Conservation (phyloP, 441 rosid genomes). For the Raphanus hybrid region DNA sequence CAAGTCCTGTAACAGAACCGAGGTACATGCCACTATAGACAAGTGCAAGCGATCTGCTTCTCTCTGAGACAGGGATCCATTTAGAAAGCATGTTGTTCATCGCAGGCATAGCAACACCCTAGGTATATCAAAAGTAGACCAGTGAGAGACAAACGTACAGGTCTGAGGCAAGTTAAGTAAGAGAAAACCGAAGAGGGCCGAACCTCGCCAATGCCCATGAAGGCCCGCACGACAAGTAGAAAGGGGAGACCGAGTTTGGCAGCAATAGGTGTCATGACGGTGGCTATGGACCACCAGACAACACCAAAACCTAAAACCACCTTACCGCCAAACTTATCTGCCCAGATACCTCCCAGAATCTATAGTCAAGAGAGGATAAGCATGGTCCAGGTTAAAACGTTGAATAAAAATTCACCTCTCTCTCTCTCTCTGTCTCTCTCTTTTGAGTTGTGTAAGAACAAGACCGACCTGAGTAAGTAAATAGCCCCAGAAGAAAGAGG, state of each 20-base stretch:
- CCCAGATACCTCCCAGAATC: constrained; percentile 99
- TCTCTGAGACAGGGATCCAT: constrained; percentile 99
- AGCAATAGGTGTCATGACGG: constrained; percentile 95
- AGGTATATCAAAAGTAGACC: constrained; percentile 37
- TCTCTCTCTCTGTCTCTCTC: background rate
- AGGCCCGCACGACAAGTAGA: constrained; percentile 89
- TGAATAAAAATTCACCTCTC: background rate
- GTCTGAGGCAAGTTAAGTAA: constrained; percentile 3
- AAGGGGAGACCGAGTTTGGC: constrained; percentile 90
- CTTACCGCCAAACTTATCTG: constrained; percentile 96
- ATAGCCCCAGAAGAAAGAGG: constrained; percentile 99
- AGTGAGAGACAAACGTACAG: constrained; percentile 20
- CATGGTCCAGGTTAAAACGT: too few species aligned
- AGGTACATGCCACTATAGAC: constrained; percentile 99
- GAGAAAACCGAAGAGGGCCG: constrained; percentile 29
- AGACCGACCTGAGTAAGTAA: constrained; percentile 83
- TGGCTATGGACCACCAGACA: constrained; percentile 96
- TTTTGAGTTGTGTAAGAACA: background rate
- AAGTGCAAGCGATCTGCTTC: constrained; percentile 95
- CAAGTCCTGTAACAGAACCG: constrained; percentile 96
- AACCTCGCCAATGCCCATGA: constrained; percentile 99
- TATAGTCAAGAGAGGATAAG: constrained; percentile 42
- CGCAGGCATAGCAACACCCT: constrained; percentile 99
- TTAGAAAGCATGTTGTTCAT: constrained; percentile 97
- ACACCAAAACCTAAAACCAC: constrained; percentile 94